phyloP scores from a whole-genome alignment of 2,329 filamentous ascomycete genomes.

The Podosphaera xanthii region DNA sequence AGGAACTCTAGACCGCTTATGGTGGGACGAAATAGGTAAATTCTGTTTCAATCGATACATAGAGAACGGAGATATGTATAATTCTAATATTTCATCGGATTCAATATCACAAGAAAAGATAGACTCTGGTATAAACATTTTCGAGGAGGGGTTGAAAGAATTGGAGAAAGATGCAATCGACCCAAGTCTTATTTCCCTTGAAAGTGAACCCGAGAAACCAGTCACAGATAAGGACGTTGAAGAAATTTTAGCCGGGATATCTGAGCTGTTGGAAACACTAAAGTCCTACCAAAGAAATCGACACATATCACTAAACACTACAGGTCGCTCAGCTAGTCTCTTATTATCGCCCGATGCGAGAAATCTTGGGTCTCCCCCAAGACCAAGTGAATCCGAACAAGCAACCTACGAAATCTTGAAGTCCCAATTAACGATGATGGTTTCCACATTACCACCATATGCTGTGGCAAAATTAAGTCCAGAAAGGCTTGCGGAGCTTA shows the following conservation, averaged over 20 bases:
- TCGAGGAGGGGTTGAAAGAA: constrained; percentile 29
- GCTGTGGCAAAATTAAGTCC: constrained; percentile 33
- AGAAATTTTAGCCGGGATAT: constrained; percentile 50
- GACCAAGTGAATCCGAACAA: constrained; percentile 35
- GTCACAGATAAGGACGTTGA: constrained; percentile 37
- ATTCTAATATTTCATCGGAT: constrained; percentile 1
- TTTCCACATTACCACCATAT: constrained; percentile 29
- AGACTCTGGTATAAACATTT: constrained; percentile 18
- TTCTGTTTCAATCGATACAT: constrained; percentile 42
- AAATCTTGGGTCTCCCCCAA: constrained; percentile 33
- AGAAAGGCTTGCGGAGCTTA: constrained; percentile 28
- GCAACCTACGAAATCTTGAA: constrained; percentile 29
- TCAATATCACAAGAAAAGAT: constrained; percentile 2
- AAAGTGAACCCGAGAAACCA: constrained; percentile 24
- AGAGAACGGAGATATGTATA: constrained; percentile 14
- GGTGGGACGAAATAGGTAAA: constrained; percentile 53
- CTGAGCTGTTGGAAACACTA: constrained; percentile 53
- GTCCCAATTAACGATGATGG: constrained; percentile 26
- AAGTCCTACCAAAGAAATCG: constrained; percentile 61
- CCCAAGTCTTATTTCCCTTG: constrained; percentile 23
- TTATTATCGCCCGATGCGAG: constrained; percentile 38
- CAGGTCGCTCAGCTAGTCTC: constrained; percentile 35
- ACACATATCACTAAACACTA: constrained; percentile 42
- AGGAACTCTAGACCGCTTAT: constrained; percentile 41
- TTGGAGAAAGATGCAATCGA: constrained; percentile 36